Evolutionary conservation across 75 land plant genomes (phyloP).

Genomic region (Cryptomeria japonica): DNA sequence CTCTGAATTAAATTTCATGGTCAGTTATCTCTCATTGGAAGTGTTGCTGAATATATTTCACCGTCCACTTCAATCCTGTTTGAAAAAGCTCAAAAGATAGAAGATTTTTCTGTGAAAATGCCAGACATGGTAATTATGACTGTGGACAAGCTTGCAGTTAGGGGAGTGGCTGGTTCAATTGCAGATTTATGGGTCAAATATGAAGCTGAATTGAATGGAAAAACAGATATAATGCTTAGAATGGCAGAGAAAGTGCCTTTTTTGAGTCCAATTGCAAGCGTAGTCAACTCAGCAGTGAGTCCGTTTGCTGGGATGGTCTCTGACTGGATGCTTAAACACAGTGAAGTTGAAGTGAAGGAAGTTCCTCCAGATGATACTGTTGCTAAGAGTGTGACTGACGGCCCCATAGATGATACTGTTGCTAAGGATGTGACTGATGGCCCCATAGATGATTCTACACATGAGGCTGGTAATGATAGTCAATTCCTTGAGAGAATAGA

Average conservation of each 20-base stretch:
- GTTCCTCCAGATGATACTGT: not conserved
- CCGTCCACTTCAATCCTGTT: not conserved
- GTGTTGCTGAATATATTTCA: not conserved
- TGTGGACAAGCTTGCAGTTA: slow-evolving; percentile 11
- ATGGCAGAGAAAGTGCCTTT: slow-evolving; percentile 5
- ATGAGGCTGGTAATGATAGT: not conserved
- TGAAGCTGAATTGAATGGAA: not conserved
- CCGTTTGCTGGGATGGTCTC: slow-evolving; percentile 1
- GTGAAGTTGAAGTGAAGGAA: slow-evolving; percentile 9
- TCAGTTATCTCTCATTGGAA: slow-evolving; percentile 2
- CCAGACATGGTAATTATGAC: not conserved
- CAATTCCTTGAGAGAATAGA: not conserved
- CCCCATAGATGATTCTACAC: not conserved
- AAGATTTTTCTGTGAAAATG: slow-evolving; percentile 2
- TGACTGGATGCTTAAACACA: slow-evolving; percentile 11
- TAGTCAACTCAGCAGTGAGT: not conserved
- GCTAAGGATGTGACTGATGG: not conserved
- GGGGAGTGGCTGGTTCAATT: slow-evolving; percentile 2
- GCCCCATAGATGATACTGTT: not conserved
- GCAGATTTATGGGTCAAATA: slow-evolving; percentile 13
- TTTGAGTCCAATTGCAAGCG: not conserved
- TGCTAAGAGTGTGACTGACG: not conserved
- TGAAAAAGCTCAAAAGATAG: slow-evolving; percentile 3
- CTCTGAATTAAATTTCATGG: not conserved
- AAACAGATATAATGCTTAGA: not conserved